Evolutionary conservation across 1,139 yeast species (phyloP).

Genomic region (Saccharomyces pastorianus): DNA sequence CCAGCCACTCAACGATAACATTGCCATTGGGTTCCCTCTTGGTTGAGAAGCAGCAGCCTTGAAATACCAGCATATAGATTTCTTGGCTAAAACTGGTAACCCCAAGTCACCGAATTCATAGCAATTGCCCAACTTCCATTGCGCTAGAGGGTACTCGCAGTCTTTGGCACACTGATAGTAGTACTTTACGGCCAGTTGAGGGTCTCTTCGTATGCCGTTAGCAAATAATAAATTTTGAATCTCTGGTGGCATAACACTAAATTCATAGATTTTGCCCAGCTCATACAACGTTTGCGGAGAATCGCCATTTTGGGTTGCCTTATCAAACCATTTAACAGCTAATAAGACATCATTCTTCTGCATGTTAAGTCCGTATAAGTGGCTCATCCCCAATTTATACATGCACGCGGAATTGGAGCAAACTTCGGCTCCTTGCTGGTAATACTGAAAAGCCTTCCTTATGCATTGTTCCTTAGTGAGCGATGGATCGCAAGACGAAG

Average conservation of each 20-base stretch:
- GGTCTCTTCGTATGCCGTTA: conserved; percentile 33
- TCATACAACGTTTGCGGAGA: conserved; percentile 53
- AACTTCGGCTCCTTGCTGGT: conserved; percentile 47
- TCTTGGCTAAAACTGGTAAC: conserved; percentile 56
- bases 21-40: conserved; percentile 75
- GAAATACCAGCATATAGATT: conserved; percentile 79
- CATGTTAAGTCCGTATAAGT: conserved; percentile 41
- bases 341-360: conserved; percentile 30
- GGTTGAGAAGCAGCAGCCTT: background rate
- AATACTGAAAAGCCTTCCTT: conserved; percentile 43
- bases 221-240: conserved; percentile 13
- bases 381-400: conserved; percentile 62
- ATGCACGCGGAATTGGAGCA: conserved; percentile 52
- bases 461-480: conserved; percentile 32
- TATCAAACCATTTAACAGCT: conserved; percentile 49
- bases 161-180: conserved; percentile 68
- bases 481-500: conserved; percentile 19
- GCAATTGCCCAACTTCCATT: conserved; percentile 76
- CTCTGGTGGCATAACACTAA: conserved; percentile 33
- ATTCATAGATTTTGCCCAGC: conserved; percentile 65
- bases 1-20: conserved; percentile 89
- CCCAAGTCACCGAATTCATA: conserved; percentile 80
- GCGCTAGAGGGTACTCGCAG: conserved; percentile 69
- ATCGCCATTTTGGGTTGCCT: conserved; percentile 39
- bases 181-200: conserved; percentile 54